Base-by-base conservation (phyloP, 2,329 filamentous ascomycete genomes). In the Xylaria sp. region DNA sequence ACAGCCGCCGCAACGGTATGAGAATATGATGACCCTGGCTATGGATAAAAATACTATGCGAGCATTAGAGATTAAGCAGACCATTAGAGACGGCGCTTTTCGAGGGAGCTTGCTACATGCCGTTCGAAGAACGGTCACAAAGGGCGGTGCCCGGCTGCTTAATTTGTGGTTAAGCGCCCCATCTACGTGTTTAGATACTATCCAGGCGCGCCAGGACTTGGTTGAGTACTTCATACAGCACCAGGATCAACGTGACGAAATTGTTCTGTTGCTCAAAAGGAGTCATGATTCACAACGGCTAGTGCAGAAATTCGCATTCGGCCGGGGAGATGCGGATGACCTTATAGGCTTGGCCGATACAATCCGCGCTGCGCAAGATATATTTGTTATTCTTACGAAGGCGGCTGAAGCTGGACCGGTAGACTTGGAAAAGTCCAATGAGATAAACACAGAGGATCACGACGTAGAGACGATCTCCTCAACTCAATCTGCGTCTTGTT, bases 21-120 rank as follows among this genome's bases (percentile, higher is more conserved):
- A 92, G 72, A 85, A 88, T 60, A 85, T 92, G 76, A 89, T 97
- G 69, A 89, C 92, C 71, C 96, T 99, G 93, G 87, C 83, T 59
- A 97, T 99, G 72, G 96, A 99, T 81, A 94, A 92, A 77, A 97
- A 94, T 76, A 98, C 92, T 72, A 86, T 99, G 81, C 88, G 93
- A 67, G 93, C 94, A 0, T 85, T 99, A 4, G 96, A 99, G 79
- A 93, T 99, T 72, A 90, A 93, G 72, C 89, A 90, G 77, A 98
- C 96, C 0, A 89, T 97, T 59, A 88, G 92, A 57, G 95, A 98
- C 74, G 90, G 92, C 2, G 81, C 86, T 21, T 91, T 92, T 47
- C 90, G 91, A 71, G 96, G 96, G 4, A 98, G 94, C 76, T 82
- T 99, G 51, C 82, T 99, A 45, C 94, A 98, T 80, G 92, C 93